Conservation (phyloP, 805 yeast species). For the Kregervanrija pseudodelftensis region DNA sequence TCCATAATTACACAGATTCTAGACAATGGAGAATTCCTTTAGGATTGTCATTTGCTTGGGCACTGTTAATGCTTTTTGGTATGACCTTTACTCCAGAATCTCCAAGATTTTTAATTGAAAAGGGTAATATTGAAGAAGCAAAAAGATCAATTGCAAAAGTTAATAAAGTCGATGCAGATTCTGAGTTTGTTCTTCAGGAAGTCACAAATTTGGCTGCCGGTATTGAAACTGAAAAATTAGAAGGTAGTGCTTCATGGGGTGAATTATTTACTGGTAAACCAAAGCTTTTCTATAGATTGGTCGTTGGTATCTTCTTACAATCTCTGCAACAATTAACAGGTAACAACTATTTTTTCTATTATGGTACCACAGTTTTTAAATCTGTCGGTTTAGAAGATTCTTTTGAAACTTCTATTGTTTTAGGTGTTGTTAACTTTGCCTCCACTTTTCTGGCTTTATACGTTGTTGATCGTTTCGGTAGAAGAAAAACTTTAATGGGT, state of each 20-base stretch:
- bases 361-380: conserved; percentile 55
- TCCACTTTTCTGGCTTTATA: conserved; percentile 47
- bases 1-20: conserved; percentile 38
- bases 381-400: conserved; percentile 53
- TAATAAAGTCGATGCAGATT: conserved; percentile 48
- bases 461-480: conserved; percentile 47
- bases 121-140: conserved; percentile 45
- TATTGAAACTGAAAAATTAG: conserved; percentile 51
- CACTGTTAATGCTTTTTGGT: conserved; percentile 40
- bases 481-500: conserved; percentile 40
- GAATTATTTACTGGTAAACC: conserved; percentile 61
- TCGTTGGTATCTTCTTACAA: conserved; percentile 55
- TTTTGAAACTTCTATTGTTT: conserved; percentile 50
- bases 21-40: conserved; percentile 66
- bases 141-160: conserved; percentile 46
- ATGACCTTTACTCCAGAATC: conserved; percentile 63
- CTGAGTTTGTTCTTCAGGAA: conserved; percentile 48
- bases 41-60: conserved; percentile 45
- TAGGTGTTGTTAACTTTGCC: conserved; percentile 50
- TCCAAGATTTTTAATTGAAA: conserved; percentile 54
- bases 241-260: conserved; percentile 60
- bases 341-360: conserved; percentile 59
- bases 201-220: conserved; percentile 50
- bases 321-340: conserved; percentile 58
- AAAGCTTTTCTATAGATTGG: conserved; percentile 46